phyloP scores from a whole-genome alignment of 176 grass and related monocot genomes.

The Carex littledalei region DNA sequence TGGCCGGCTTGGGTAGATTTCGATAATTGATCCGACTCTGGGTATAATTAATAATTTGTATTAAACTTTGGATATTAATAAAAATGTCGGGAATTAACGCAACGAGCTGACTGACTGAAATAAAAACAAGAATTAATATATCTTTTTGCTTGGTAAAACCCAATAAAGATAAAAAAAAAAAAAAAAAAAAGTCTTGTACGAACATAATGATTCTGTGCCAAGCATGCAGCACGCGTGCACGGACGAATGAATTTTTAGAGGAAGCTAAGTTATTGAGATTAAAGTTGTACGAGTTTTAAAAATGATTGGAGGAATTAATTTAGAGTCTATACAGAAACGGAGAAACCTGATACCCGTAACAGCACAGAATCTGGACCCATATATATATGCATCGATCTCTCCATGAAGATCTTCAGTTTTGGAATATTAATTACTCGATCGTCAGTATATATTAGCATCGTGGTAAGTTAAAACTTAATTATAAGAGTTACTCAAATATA shows the following conservation, averaged over 20 bases:
- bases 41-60: too few relatives aligned
- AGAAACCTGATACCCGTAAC: too few relatives aligned
- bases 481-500: neutral
- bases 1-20: too few relatives aligned
- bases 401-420: neutral
- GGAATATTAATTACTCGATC: neutral
- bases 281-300: too few relatives aligned
- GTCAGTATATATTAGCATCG: neutral
- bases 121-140: neutral
- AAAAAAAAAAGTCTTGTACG: neutral
- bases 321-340: too few relatives aligned
- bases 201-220: too few relatives aligned
- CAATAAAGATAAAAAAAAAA: neutral
- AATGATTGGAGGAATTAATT: too few relatives aligned
- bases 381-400: neutral
- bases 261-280: too few relatives aligned
- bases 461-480: neutral
- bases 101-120: neutral
- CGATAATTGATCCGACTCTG: too few relatives aligned
- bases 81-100: neutral
- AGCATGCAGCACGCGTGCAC: too few relatives aligned
- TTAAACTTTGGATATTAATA: too few relatives aligned
- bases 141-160: neutral
- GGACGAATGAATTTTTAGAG: too few relatives aligned
- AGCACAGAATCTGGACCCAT: neutral